A percentile compares a stretch with the other conserved stretches of the same genome.
Evolutionary conservation across 306 rosid genomes (phyloP).

Genomic region (Vigna angularis): DNA sequence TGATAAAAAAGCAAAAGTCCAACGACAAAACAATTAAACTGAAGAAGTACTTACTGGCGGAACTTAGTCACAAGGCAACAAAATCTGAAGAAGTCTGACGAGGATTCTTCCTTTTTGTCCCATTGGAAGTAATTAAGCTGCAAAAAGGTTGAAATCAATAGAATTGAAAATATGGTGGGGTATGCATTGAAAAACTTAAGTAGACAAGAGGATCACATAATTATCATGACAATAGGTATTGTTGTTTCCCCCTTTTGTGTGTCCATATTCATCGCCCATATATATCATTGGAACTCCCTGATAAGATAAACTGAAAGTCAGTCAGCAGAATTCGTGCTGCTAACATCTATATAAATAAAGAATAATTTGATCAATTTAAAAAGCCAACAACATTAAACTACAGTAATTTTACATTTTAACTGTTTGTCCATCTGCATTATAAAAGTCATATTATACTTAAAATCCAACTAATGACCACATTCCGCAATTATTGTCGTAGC

Average conservation of each 20-base stretch:
- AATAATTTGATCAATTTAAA: slow-evolving; percentile 27
- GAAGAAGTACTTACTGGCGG: slow-evolving; percentile 62
- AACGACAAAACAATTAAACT: not conserved
- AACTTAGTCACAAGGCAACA: slow-evolving; percentile 81
- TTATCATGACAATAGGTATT: slow-evolving; percentile 97
- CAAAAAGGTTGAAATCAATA: slow-evolving; percentile 40
- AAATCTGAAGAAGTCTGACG: slow-evolving; percentile 82
- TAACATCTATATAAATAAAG: slow-evolving; percentile 23
- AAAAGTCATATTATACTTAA: slow-evolving; percentile 25
- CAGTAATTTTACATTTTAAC: not conserved
- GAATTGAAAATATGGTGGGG: slow-evolving; percentile 33
- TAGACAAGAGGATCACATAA: slow-evolving; percentile 62
- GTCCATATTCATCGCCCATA: slow-evolving; percentile 99
- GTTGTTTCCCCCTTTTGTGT: slow-evolving; percentile 98
- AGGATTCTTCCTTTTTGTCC: slow-evolving; percentile 87
- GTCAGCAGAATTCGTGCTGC: slow-evolving; percentile 27
- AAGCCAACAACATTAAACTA: slow-evolving; percentile 4
- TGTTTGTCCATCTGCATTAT: not conserved
- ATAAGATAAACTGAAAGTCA: slow-evolving; percentile 33
- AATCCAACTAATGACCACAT: not conserved
- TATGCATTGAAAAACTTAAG: slow-evolving; percentile 29
- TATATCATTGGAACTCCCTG: slow-evolving; percentile 97
- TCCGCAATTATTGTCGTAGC: not conserved
- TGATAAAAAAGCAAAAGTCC: slow-evolving; percentile 27
- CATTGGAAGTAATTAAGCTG: slow-evolving; percentile 91